A percentile compares a stretch with the other conserved stretches of the same genome.
Conservation (phyloP, 2,329 filamentous ascomycete species). For the Pseudocercospora vitis region DNA sequence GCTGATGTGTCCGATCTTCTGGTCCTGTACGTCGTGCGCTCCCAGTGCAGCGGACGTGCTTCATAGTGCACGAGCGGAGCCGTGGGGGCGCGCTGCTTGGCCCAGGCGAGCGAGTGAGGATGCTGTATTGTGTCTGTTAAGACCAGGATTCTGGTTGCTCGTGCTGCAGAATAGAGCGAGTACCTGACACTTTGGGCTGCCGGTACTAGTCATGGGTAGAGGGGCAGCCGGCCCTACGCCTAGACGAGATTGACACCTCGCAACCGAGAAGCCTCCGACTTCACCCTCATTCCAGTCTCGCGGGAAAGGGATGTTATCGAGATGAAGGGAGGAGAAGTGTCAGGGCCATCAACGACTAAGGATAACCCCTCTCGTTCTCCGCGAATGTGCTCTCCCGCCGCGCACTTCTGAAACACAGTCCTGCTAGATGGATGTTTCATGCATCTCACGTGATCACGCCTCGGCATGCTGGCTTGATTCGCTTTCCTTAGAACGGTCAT, state of each 20-base stretch:
- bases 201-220: not conserved
- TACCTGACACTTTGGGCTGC: not conserved
- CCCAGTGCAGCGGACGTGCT: not conserved
- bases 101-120: not conserved
- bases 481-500: too few relatives aligned
- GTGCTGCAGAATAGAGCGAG: not conserved
- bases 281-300: not conserved
- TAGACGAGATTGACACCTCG: slow-evolving; percentile 2
- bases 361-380: not conserved
- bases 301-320: too few relatives aligned
- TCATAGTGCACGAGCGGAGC: not conserved
- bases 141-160: slow-evolving; percentile 10
- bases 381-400: not conserved
- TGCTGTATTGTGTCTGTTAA: slow-evolving; percentile 6
- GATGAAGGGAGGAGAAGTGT: too few relatives aligned
- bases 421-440: not conserved
- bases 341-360: too few relatives aligned
- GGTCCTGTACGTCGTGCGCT: too few relatives aligned
- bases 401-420: not conserved
- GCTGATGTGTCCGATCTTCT: too few relatives aligned
- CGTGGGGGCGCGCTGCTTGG: not conserved
- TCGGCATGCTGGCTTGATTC: too few relatives aligned
- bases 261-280: not conserved
- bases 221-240: too few relatives aligned
- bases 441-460: not conserved